Base-by-base conservation (phyloP, 2,329 filamentous ascomycete species). In the Xylaria sp. region DNA sequence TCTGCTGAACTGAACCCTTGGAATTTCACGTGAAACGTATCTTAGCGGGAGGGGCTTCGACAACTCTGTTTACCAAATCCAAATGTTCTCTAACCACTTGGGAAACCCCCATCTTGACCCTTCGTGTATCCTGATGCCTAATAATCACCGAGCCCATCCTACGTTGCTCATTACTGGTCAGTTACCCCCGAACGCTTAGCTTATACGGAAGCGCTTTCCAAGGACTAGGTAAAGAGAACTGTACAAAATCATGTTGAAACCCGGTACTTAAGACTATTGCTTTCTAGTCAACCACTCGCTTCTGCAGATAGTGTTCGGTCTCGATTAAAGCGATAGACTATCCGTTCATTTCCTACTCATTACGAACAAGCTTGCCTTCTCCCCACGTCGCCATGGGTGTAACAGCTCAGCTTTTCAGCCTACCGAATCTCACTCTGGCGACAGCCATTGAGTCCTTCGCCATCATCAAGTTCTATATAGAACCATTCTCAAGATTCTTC, bases 381-480 rank as follows among this genome's bases (percentile, higher is more conserved):
- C 28, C 2, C 6, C 3, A 28, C 25, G 15, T 49, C 48, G 54
- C 20, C 3, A 72, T 72, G 70, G 62, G 68, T 56, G 15, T 62
- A 46, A 33, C 51, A 20, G 18, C 62, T n/a, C 62, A 66, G 43
- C 48, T 77, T 10, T 73, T 78, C 41, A 72, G 74, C 62, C 51
- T 78, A 13, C 72, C 71, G 52, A 74, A 69, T 62, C 71, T 77
- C 23, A 77, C 76, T 1, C 67, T 78, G 13, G 68, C 51, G 18
- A 68, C 74, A 13, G 66, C 71, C 1, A 62, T 68, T 0, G 77
- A 81, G 66, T 77, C 76, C 0, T 39, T 77, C 0, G 23, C 79
- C 4, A 66, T 72, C 12, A 75, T 78, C 64, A 80, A 77, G 46
- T 23, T 76, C 57, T 60, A 68, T 48, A 52, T 59, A 8, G 60